Base-by-base conservation (phyloP, 139 green algal genomes). In the Chlorella sp. region DNA sequence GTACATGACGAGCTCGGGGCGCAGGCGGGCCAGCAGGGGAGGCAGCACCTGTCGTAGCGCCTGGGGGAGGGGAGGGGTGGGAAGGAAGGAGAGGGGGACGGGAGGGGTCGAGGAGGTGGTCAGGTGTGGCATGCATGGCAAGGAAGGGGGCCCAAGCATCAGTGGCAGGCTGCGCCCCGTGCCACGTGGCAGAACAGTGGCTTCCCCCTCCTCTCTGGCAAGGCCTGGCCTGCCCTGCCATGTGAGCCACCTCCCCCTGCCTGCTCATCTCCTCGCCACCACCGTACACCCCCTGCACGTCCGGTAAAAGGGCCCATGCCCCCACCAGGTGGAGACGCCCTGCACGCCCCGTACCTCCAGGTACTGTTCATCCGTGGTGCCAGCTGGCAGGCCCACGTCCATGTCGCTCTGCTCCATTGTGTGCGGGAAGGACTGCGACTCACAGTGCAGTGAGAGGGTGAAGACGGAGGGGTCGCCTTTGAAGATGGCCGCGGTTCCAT, bases 401-500 rank as follows among this genome's bases (percentile, higher is more conserved):
- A 92, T 61, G 81, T 94, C 85, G 53, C 89, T 92, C 34, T 16
- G 36, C 34, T 87, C 89, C 32, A 89, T 76, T 2, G 53, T 39
- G 18, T 83, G 71, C 7, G 94, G 94, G 77, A 95, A 96, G n/a
- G 84, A 39, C 89, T 96, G 92, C 0, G 89, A 85, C 0, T 28
- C 73, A 91, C 94, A 96, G 90, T 96, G 94, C 68, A 96, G 91
- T 30, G 90, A 94, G 21, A 95, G 91, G 3, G 94, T 96, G 88
- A 93, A 96, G 16, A 95, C 92, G 9, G 86, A 90, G n/a, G 64
- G 77, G 81, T 95, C 93, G 34, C 71, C 88, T 19, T 22, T 16
- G 42, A 92, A 93, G 34, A 94, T 94, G 28, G 81, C 88, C 0
- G 90, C 92, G 16, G 92, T 94, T 66, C 92, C 92, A 34, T 94